These are phyloP conservation scores for Oryza longistaminata DNA, from an alignment of 176 grass and related monocot genomes.

Conservation along the genomic window DNA sequence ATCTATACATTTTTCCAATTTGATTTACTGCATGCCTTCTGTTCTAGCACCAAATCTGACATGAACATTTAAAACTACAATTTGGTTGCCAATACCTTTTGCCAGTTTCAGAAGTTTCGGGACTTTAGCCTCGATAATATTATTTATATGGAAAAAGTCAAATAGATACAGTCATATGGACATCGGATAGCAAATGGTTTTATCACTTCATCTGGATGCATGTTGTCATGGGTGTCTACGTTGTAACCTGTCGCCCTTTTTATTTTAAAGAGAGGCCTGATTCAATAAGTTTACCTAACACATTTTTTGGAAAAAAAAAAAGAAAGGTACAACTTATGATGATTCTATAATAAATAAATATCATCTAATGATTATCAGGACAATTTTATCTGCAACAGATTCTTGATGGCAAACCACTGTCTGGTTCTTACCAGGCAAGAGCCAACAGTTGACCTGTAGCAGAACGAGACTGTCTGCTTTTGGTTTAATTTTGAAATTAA, in stretches of 20 bases:
- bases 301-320: neutral
- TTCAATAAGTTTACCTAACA: slow-evolving; percentile 3
- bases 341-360: neutral
- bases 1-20: neutral
- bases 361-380: neutral
- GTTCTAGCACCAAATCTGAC: neutral
- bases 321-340: neutral
- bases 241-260: neutral
- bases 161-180: neutral
- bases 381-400: neutral
- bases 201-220: neutral
- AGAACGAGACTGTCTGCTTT: neutral
- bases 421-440: neutral
- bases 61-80: slow-evolving; percentile 18
- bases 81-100: neutral
- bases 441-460: neutral
- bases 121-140: neutral
- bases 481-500: neutral
- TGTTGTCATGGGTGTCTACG: neutral
- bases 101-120: neutral
- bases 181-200: slow-evolving; percentile 18
- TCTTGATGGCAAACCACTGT: neutral
- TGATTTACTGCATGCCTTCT: neutral
- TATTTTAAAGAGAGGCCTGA: neutral
- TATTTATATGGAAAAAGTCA: neutral